Evolutionary conservation across 768 basidiomycete genomes (phyloP).

Genomic region (Suillus alpinus): DNA sequence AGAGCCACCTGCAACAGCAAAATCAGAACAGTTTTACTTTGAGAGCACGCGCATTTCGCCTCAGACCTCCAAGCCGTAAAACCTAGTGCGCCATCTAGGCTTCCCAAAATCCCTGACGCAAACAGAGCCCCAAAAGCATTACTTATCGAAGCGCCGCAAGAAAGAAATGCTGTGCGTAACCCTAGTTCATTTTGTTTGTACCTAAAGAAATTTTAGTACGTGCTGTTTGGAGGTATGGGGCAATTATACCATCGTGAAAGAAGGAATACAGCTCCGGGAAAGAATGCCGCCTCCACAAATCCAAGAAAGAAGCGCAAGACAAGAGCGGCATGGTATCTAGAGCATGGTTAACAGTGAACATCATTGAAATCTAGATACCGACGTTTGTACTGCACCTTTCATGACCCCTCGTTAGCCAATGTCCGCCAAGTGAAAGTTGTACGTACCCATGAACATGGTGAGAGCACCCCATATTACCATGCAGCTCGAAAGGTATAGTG

Average conservation of each 20-base stretch:
- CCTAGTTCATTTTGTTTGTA: conserved; percentile 71
- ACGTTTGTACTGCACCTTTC: conserved; percentile 35
- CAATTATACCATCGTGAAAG: conserved; percentile 55
- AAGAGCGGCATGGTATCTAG: conserved; percentile 56
- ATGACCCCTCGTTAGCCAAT: not conserved
- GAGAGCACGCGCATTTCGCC: not conserved
- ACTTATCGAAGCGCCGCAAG: conserved; percentile 68
- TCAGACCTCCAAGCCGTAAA: conserved; percentile 68
- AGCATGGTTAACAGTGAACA: not conserved
- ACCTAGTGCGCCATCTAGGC: conserved; percentile 68
- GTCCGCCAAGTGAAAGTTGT: not conserved
- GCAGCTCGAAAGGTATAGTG: conserved; percentile 58
- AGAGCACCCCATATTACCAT: conserved; percentile 75
- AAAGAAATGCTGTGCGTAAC: conserved; percentile 59
- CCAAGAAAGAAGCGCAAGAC: conserved; percentile 78
- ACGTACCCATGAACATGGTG: conserved; percentile 49
- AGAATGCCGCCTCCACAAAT: conserved; percentile 64
- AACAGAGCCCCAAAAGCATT: conserved; percentile 81
- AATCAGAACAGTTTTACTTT: not conserved
- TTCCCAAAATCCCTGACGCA: conserved; percentile 67
- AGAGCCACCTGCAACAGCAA: conserved; percentile 53
- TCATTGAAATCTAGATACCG: not conserved
- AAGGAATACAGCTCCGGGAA: conserved; percentile 64
- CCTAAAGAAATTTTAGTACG: conserved; percentile 1
- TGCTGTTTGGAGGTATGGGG: no score